A percentile compares a stretch with the other conserved stretches of the same genome.
These are phyloP conservation scores for Monilinia fructicola DNA, from an alignment of 2,329 filamentous ascomycete species.

Conservation along the genomic window DNA sequence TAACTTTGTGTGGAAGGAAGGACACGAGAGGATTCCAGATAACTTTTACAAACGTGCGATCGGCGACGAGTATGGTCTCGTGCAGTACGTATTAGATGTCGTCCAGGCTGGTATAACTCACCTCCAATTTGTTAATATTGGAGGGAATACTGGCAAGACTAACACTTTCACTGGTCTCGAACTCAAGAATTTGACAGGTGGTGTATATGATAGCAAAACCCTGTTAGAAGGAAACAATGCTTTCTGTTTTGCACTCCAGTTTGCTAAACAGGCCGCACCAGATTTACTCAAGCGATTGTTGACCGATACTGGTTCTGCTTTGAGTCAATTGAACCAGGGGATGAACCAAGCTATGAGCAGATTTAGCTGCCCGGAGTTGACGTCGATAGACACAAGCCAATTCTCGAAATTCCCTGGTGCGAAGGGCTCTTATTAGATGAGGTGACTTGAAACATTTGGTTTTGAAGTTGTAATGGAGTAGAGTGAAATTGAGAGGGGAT, in stretches of 20 bases:
- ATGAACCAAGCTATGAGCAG: background rate
- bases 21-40: constrained; percentile 31
- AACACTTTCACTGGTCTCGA: constrained; percentile 53
- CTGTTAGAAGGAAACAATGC: constrained; percentile 50
- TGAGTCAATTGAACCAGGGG: constrained; percentile 34
- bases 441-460: too few species aligned
- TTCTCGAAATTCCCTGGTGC: constrained; percentile 24
- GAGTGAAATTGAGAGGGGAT: background rate
- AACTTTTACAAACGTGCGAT: constrained; percentile 32
- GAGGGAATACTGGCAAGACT: constrained; percentile 53
- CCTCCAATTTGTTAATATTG: constrained; percentile 48
- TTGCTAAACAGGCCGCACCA: constrained; percentile 44
- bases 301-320: constrained; percentile 35
- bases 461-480: background rate
- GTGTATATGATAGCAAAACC: constrained; percentile 46
- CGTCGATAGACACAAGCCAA: constrained; percentile 17
- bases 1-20: constrained; percentile 27
- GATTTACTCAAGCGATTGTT: constrained; percentile 46
- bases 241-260: constrained; percentile 46
- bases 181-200: constrained; percentile 46
- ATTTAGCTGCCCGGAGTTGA: constrained; percentile 23
- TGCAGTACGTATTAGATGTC: constrained; percentile 42
- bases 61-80: constrained; percentile 44
- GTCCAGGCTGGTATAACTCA: constrained; percentile 43
- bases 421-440: constrained; percentile 16